Evolutionary conservation across 148 eudicot genomes (phyloP), one percentile per base, ranked within the genome.

Genomic region (Camellia sinensis): DNA sequence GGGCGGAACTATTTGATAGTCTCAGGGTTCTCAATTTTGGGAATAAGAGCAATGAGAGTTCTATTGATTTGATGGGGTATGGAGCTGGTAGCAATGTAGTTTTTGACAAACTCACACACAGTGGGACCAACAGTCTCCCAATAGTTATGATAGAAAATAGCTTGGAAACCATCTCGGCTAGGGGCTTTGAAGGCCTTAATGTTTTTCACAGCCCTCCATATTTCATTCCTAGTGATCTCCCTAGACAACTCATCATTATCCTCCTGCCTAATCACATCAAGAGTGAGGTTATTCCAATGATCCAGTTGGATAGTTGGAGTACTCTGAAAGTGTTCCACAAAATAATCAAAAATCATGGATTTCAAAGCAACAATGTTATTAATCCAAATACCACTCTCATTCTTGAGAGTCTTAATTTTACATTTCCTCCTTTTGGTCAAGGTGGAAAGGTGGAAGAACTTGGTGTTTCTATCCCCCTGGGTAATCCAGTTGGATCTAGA

Each of bases 51-150:
- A 6, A 70, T 45, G 17, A 48, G 17, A 0, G 57, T 48, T 10
- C 1, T 21, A 1, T 72, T 72, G 11, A 50, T 6, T 0, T 12
- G 14, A 0, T 7, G 4, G 1, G 60, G 43, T 15, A 72, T 0
- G 5, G 0, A 1, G 3, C 14, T 19, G 2, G 1, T 3, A 0
- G 14, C 2, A 0, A 48, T 50, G 6, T 15, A 46, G 0, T 3
- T 52, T 4, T 14, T 50, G 7, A 50, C 1, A 2, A 72, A 21
- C 0, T 4, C 2, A 3, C 40, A 46, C 3, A 72, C 17, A 0
- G 12, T 1, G 0, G 1, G 5, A 0, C 74, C 74, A 1, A 71
- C 3, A 7, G n/a, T 18, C 9, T 71, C 3, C 74, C 74, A 45
- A n/a, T 0, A 71, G 6, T 18, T 71, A 0, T 70, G 73, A 6